These are phyloP conservation scores for Circinella minor DNA, from an alignment of 371 early-diverging fungal species.

Conservation along the genomic window DNA sequence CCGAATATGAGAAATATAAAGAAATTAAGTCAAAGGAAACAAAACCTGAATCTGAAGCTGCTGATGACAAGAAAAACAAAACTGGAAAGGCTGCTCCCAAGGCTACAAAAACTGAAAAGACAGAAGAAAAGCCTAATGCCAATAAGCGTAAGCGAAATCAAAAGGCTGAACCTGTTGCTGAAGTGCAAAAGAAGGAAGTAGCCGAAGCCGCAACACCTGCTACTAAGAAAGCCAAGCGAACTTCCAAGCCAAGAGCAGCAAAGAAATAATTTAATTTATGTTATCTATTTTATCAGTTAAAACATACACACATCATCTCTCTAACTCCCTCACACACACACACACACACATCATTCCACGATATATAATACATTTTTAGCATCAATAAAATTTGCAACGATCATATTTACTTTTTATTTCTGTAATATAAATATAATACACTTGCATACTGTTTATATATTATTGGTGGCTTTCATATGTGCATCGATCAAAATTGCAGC, in stretches of 20 bases:
- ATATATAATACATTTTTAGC: constrained; percentile 1
- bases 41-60: neutral
- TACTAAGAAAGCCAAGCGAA: constrained; percentile 1
- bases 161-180: neutral
- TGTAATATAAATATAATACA: neutral
- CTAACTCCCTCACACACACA: too few relatives aligned
- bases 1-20: constrained; percentile 1
- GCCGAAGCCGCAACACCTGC: neutral
- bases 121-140: neutral
- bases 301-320: neutral
- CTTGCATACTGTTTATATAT: neutral
- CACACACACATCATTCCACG: neutral
- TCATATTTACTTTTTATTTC: neutral
- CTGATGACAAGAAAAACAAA: too few relatives aligned
- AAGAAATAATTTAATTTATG: neutral
- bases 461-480: too few relatives aligned
- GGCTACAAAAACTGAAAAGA: neutral
- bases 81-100: too few relatives aligned
- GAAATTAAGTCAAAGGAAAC: neutral
- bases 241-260: neutral
- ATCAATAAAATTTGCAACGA: neutral
- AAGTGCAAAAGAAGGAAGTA: neutral
- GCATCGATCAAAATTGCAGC: too few relatives aligned
- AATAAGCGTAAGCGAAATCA: constrained; percentile 2
- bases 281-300: neutral